These are phyloP conservation scores for Hyaloscypha hepaticicola DNA, from an alignment of 495 filamentous ascomycete genomes.

Conservation along the genomic window DNA sequence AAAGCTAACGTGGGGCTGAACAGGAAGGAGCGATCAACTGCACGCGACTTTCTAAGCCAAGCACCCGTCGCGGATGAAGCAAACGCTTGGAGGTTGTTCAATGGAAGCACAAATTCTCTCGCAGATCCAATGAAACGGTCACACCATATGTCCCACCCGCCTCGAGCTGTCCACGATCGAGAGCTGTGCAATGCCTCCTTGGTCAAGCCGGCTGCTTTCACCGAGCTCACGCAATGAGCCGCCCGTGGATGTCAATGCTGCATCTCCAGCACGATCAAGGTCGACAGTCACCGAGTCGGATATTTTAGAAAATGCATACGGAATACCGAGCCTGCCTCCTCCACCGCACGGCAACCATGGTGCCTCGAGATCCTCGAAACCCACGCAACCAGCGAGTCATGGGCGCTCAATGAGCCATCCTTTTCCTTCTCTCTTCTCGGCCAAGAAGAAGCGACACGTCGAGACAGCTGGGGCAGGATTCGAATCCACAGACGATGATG, in stretches of 20 bases:
- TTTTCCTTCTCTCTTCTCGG: conserved; percentile 63
- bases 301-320: conserved; percentile 33
- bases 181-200: conserved; percentile 31
- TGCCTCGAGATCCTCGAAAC: conserved; percentile 31
- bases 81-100: not conserved
- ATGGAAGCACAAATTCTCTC: not conserved
- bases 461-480: conserved; percentile 13
- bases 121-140: conserved; percentile 22
- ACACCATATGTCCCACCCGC: conserved; percentile 9
- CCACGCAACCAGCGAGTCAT: conserved; percentile 41
- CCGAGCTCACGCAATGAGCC: conserved; percentile 22
- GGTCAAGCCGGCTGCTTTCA: conserved; percentile 29
- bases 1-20: not conserved
- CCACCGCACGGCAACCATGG: conserved; percentile 19
- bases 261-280: conserved; percentile 12
- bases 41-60: not conserved
- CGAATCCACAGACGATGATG: conserved; percentile 28
- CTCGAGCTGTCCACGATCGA: conserved; percentile 11
- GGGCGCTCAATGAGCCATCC: conserved; percentile 75
- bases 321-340: conserved; percentile 33
- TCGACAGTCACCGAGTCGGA: conserved; percentile 25
- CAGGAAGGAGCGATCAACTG: not conserved
- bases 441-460: conserved; percentile 52
- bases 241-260: not conserved
- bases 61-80: not conserved